These are phyloP conservation scores for Mucor sp. DNA, from an alignment of 371 early-diverging fungal genomes.

Conservation along the genomic window DNA sequence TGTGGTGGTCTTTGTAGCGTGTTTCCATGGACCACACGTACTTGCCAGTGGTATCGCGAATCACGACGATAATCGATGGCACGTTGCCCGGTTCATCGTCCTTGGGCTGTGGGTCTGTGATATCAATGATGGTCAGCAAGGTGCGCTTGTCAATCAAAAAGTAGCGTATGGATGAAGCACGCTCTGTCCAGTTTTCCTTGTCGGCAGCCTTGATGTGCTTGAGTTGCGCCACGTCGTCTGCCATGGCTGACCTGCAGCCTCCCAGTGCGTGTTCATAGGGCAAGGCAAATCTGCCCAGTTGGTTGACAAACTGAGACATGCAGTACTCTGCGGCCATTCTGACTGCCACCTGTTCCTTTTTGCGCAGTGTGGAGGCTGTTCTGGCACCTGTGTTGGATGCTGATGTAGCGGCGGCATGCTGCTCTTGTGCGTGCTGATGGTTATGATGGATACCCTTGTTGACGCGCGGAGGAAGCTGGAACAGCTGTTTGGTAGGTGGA, in stretches of 20 bases:
- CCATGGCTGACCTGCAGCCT: constrained; percentile 55
- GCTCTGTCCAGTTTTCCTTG: constrained; percentile 7
- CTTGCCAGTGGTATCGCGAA: constrained; percentile 74
- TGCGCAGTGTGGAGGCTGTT: constrained; percentile 8
- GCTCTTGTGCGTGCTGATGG: background rate
- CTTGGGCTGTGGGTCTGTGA: constrained; percentile 5
- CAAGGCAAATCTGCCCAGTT: constrained; percentile 70
- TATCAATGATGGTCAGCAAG: constrained; percentile 57
- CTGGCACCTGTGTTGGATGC: background rate
- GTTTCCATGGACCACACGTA: constrained; percentile 69
- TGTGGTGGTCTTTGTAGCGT: constrained; percentile 44
- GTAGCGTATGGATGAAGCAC: constrained; percentile 50
- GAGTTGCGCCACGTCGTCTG: constrained; percentile 52
- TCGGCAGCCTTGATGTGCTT: constrained; percentile 9
- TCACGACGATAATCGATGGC: constrained; percentile 52
- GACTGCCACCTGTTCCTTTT: constrained; percentile 58
- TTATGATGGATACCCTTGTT: constrained; percentile 23
- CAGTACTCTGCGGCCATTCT: constrained; percentile 78
- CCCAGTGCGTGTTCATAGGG: constrained; percentile 58
- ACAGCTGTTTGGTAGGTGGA: constrained; percentile 50
- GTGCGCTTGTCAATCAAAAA: constrained; percentile 69
- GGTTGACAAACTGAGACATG: constrained; percentile 70
- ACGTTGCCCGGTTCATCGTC: constrained; percentile 18
- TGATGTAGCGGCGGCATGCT: background rate
- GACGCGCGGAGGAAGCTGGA: constrained; percentile 44